Conservation (phyloP, 306 rosid species). For the Quercus berberidifolia region DNA sequence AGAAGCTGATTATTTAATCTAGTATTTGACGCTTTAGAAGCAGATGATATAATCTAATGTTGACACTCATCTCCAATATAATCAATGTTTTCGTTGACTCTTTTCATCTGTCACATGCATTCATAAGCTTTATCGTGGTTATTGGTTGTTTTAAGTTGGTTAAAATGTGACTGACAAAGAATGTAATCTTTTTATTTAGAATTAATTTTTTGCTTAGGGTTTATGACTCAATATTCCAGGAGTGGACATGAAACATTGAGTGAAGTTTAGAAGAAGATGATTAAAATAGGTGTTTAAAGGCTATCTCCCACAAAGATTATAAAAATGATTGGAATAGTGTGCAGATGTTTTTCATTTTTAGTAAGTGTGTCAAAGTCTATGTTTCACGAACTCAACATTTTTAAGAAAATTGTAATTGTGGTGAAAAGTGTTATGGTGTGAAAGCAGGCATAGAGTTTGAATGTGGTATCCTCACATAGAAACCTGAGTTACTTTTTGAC, state of each 20-base stretch:
- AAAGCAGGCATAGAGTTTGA: not conserved
- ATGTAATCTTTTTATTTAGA: not conserved
- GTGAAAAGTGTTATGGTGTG: not conserved
- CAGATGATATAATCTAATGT: not conserved
- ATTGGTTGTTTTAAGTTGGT: not conserved
- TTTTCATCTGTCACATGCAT: not conserved
- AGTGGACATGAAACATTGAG: not conserved
- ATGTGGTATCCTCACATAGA: not conserved
- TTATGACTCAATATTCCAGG: not conserved
- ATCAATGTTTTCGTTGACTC: not conserved
- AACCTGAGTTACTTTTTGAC: not conserved
- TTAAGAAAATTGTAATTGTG: not conserved
- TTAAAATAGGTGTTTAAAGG: not conserved
- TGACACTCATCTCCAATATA: not conserved
- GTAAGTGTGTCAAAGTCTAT: not conserved
- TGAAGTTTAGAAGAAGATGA: not conserved
- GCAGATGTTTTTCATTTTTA: not conserved
- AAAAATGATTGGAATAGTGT: not conserved
- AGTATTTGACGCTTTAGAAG: not conserved
- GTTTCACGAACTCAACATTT: not conserved
- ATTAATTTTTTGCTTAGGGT: no score
- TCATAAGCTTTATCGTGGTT: not conserved
- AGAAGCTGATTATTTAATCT: not conserved
- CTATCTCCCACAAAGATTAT: not conserved
- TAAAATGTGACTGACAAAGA: not conserved